Base-by-base conservation (phyloP, 78 protist genomes). In the Andalucia godoyi region DNA sequence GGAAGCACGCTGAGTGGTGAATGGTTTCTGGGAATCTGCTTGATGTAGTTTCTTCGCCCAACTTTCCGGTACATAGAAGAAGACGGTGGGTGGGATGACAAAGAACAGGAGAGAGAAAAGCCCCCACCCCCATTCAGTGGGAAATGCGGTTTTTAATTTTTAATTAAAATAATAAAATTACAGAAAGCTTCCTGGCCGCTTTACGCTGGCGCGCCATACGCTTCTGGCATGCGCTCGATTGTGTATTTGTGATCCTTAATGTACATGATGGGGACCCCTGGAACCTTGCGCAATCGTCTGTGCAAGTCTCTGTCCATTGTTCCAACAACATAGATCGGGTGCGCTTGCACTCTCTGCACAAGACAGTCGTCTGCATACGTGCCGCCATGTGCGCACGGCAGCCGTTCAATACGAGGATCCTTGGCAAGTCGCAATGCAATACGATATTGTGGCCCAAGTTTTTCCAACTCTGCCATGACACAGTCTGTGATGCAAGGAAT, bases 341-440 rank as follows among this genome's bases (percentile, higher is more conserved):
- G 45, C 68, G 65, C 63, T 21, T 81, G 41, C 18, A 91, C 90
- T 1, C 94, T 84, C 43, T 88, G 57, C 29, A 86, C 80, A n/a
- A 97, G 58, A 42, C 99, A 95, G 85, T 97, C 99, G 73, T 97
- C 99, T 6, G 98, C 99, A 70, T 97, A 97, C 15, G 86, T 89
- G 21, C 97, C 98, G 60, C 66, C 64, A 72, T 88, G 97, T 15
- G 50, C 37, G 80, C 99, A 94, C 8, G 75, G 38, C 23, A 97
- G 67, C 17, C 98, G 67, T 82, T 84, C 74, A 74, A 95, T 86
- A 17, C 98, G 88, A 27, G 96, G 93, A 57, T 95, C 98, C 70
- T 89, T 89, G 30, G 98, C 93, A 13, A 91, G 41, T 4, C 93
- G 42, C 25, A 84, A 50, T 5, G 96, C 97, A 25, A 84, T 49